Evolutionary conservation across 805 yeast genomes (phyloP).

Genomic region (Starmera dryadoides): DNA sequence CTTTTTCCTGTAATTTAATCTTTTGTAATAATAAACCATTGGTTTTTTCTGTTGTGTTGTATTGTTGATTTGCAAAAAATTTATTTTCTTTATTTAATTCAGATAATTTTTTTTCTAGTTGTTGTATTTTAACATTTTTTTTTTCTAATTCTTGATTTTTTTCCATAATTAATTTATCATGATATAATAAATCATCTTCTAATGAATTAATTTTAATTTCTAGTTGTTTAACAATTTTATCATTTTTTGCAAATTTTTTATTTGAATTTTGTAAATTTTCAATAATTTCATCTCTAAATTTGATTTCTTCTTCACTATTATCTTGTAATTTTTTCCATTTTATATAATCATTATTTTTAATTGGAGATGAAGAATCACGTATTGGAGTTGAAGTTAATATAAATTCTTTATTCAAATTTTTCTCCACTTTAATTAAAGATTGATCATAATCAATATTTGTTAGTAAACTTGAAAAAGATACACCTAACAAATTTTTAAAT

Average conservation of each 20-base stretch:
- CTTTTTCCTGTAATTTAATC: constrained; percentile 12
- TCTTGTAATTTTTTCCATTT: constrained; percentile 6
- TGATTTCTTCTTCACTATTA: constrained; percentile 18
- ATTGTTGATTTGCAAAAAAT: constrained; percentile 1
- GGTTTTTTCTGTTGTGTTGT: constrained; percentile 7
- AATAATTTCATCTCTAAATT: constrained; percentile 17
- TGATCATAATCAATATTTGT: constrained; percentile 10
- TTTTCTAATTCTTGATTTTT: constrained; percentile 7
- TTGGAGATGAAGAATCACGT: constrained; percentile 1
- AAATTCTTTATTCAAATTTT: neutral
- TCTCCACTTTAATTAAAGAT: constrained; percentile 3
- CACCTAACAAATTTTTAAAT: constrained; percentile 25
- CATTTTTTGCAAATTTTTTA: constrained; percentile 1
- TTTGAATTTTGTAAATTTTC: constrained; percentile 9
- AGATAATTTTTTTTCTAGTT: constrained; percentile 6
- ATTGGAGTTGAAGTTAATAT: constrained; percentile 5
- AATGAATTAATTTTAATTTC: constrained; percentile 3
- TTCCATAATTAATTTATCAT: constrained; percentile 15
- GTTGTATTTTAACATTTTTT: constrained; percentile 4
- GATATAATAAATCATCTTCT: constrained; percentile 17
- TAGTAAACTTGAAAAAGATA: constrained; percentile 22
- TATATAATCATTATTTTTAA: neutral
- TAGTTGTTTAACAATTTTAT: constrained; percentile 3
- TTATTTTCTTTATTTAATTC: constrained; percentile 2
- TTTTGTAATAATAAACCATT: constrained; percentile 8